Conservation (phyloP, 1,284 basidiomycete genomes). For the Tilletia walkeri region DNA sequence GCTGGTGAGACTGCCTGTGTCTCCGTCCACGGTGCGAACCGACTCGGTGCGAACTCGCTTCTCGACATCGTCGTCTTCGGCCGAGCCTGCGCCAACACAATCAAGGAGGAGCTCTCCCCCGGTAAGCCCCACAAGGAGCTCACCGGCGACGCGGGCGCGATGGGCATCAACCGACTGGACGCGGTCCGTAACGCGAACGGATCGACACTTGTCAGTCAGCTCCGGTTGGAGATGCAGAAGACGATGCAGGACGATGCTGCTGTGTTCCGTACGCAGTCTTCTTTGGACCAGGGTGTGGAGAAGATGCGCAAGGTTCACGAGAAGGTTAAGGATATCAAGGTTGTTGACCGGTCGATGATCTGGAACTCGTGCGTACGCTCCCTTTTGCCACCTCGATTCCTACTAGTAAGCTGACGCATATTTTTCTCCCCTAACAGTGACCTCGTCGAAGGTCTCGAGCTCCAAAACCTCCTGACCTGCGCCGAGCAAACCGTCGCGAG, state of each 20-base stretch:
- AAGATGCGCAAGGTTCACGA: conserved; percentile 84
- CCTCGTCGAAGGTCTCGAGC: conserved; percentile 92
- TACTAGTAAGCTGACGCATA: conserved; percentile 8
- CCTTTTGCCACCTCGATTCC: not conserved
- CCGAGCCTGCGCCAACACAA: conserved; percentile 97
- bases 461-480: conserved; percentile 90
- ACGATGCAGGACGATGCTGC: conserved; percentile 78
- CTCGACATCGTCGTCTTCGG: conserved; percentile 99
- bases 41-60: conserved; percentile 97
- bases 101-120: conserved; percentile 83
- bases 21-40: conserved; percentile 98
- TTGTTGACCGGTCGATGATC: conserved; percentile 98
- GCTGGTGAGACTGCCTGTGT: conserved; percentile 99
- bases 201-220: conserved; percentile 79
- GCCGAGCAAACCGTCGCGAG: conserved; percentile 93
- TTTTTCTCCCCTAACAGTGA: conserved; percentile 64
- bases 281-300: conserved; percentile 85
- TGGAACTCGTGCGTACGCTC: conserved; percentile 65
- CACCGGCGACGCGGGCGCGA: conserved; percentile 79
- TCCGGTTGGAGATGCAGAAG: conserved; percentile 95
- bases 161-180: conserved; percentile 86
- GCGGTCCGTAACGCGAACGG: conserved; percentile 69
- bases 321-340: conserved; percentile 83
- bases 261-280: conserved; percentile 74
- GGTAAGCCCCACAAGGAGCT: conserved; percentile 89